Percentiles rank a stretch among this genome's conserved stretches.
Conservation (phyloP, 2,329 filamentous ascomycete species). For the Aspergillus pseudoviridinutans region DNA sequence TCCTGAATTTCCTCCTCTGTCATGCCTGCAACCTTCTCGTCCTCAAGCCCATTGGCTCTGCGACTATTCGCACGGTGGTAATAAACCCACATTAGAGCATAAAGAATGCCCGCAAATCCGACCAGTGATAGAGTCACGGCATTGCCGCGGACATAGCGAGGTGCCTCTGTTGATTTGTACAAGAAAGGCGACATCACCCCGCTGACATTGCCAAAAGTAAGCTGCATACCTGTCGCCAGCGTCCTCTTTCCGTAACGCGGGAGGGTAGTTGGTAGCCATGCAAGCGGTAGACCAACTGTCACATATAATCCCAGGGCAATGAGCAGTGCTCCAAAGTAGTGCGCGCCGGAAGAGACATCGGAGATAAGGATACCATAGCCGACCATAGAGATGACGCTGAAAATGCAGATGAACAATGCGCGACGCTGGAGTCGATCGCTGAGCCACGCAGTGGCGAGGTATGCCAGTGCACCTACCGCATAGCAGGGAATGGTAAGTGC, state of each 20-base stretch:
- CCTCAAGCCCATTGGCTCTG: constrained; percentile 33
- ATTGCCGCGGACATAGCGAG: constrained; percentile 60
- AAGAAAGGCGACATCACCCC: constrained; percentile 70
- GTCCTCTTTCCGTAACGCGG: constrained; percentile 74
- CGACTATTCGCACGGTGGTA: constrained; percentile 48
- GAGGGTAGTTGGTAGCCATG: constrained; percentile 61
- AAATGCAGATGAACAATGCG: constrained; percentile 60
- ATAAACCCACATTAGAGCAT: constrained; percentile 53
- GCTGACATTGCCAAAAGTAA: constrained; percentile 65
- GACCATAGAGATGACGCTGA: constrained; percentile 60
- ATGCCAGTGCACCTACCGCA: constrained; percentile 65
- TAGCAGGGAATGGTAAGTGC: constrained; percentile 77
- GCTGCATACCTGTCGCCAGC: constrained; percentile 66
- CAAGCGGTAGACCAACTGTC: constrained; percentile 51
- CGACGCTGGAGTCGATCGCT: constrained; percentile 66
- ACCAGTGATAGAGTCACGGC: constrained; percentile 59
- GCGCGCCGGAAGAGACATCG: constrained; percentile 56
- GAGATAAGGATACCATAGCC: constrained; percentile 68
- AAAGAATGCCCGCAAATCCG: constrained; percentile 51
- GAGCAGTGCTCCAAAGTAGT: constrained; percentile 75
- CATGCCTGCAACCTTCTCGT: constrained; percentile 36
- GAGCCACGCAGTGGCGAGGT: constrained; percentile 61
- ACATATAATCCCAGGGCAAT: constrained; percentile 70
- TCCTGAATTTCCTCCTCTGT: constrained; percentile 41
- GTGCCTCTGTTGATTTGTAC: constrained; percentile 45